Percentiles rank a stretch among this genome's conserved stretches.
Evolutionary conservation across 345 rosid genomes (phyloP).

Genomic region (Fremontodendron californicum): DNA sequence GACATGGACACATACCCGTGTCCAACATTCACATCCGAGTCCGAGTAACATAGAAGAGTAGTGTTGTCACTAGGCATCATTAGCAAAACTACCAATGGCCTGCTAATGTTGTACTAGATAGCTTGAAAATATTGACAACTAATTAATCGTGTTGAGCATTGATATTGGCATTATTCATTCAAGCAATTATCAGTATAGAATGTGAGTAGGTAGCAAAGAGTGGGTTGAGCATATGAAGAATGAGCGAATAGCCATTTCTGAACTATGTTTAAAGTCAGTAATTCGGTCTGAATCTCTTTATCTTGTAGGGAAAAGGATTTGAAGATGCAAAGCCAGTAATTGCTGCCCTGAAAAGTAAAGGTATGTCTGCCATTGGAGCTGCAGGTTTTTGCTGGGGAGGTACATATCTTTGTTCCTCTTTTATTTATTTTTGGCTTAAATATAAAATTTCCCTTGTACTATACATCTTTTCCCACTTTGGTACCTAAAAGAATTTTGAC

Average conservation of each 20-base stretch:
- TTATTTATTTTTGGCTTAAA: no score
- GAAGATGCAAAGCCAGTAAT: conserved; percentile 67
- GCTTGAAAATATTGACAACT: not conserved
- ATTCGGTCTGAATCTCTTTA: conserved; percentile 4
- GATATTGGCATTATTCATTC: not conserved
- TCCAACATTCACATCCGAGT: no score
- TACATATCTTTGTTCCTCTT: conserved; percentile 1
- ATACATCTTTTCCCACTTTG: no score
- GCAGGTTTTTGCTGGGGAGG: conserved; percentile 78
- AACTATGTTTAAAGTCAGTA: not conserved
- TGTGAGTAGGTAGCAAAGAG: not conserved
- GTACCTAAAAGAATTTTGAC: no score
- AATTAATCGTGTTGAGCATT: not conserved
- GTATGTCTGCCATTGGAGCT: conserved; percentile 55
- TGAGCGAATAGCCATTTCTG: not conserved
- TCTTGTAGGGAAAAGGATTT: conserved; percentile 61
- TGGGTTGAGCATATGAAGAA: not conserved
- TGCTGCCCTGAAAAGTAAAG: conserved; percentile 60
- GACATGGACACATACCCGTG: no score
- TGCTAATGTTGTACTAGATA: not conserved
- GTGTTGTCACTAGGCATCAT: not conserved
- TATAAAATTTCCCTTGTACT: no score
- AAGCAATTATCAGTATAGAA: not conserved
- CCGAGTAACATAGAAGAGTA: no score
- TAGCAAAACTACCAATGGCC: not conserved